Base-by-base conservation (phyloP, 2,329 filamentous ascomycete species). In the Sporothrix phasma region DNA sequence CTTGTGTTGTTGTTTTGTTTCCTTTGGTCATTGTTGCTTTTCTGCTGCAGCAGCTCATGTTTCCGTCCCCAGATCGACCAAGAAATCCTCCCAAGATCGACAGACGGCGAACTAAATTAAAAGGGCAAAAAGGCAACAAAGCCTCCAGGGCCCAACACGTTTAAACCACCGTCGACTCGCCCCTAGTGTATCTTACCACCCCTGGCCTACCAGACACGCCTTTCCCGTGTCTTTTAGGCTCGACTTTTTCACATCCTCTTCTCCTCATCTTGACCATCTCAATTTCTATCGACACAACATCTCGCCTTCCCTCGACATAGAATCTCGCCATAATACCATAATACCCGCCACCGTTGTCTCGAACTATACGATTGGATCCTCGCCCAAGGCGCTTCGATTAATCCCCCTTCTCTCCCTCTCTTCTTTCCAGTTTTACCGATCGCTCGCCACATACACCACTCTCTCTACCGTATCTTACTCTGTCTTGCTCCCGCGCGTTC, bases 1-100 rank as follows among this genome's bases (percentile, higher is more conserved):
- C 39, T n/a, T 17, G 13, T 19, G 10, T 19, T n/a, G 8, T 37
- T 37, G 19, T 29, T 19, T 26, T 43, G 46, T 15, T 62, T 15
- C 17, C 0, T 31, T 41, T 39, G 29, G 7, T 5, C 31, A 11
- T 19, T 47, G 15, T 51, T 34, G 19, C 19, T 31, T 24, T 53
- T 17, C 5, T 54, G 6, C 13, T 7, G 29, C 45, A 19, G n/a
- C n/a, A n/a, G n/a, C n/a, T n/a, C 13, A 3, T 31, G 29, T 53
- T 51, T 62, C 46, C 60, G 45, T 41, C 47, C 60, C 60, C 58
- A n/a, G 46, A 62, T 62, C 22, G 47, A 62, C 60, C 7, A 13
- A 61, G n/a, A 26, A 51, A 22, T 45, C 60, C n/a, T 62, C n/a
- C 60, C 47, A 54, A 46, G 60, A 62, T 62, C 60, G 60, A 41